These are phyloP conservation scores for Lodderomyces margitis DNA, from an alignment of 1,139 yeast genomes.

Conservation along the genomic window DNA sequence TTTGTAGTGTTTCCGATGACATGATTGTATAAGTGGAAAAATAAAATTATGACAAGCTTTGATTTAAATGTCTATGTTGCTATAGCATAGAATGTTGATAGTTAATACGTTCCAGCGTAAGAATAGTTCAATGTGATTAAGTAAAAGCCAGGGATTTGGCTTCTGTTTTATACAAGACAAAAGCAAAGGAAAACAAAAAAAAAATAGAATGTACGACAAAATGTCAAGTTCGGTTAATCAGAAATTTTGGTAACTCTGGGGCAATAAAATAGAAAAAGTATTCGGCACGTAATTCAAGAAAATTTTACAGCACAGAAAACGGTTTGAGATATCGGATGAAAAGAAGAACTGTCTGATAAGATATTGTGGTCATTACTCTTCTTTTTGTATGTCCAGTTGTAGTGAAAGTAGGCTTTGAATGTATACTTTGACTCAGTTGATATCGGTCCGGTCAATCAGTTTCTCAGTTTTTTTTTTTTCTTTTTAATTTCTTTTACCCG, in stretches of 20 bases:
- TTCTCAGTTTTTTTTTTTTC: not conserved
- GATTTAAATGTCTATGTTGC: no score
- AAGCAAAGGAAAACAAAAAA: not conserved
- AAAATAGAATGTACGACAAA: no score
- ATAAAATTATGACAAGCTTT: no score
- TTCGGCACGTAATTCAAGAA: not conserved
- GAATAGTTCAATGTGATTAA: no score
- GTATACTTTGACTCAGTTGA: not conserved
- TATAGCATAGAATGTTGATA: no score
- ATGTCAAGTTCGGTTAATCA: not conserved
- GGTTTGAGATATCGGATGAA: not conserved
- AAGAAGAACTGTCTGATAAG: not conserved
- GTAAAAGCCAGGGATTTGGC: no score
- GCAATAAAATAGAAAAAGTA: not conserved
- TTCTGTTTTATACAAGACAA: not conserved
- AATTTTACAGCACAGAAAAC: not conserved
- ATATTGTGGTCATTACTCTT: not conserved
- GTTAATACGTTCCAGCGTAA: no score
- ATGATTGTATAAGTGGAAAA: no score
- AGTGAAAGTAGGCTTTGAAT: not conserved
- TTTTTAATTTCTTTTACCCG: no score
- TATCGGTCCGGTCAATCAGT: not conserved
- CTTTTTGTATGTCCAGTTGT: not conserved
- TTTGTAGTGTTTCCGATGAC: conserved; percentile 5
- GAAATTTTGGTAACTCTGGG: not conserved